Conservation (phyloP, 352 stramenopile species). For the Phytophthora hibernalis region DNA sequence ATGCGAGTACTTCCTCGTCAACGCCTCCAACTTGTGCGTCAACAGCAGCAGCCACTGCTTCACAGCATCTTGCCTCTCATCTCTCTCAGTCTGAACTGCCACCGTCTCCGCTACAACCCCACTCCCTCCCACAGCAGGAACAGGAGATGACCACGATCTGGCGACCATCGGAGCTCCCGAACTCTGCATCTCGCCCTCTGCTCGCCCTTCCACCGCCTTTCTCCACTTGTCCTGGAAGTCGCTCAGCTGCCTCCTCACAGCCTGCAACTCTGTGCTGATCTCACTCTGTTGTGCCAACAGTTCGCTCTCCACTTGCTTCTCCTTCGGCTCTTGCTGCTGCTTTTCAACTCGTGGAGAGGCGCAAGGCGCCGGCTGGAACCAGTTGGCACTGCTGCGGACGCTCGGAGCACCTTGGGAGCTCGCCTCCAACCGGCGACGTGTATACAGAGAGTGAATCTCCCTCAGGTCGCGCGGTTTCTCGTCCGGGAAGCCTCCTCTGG, state of each 20-base stretch:
- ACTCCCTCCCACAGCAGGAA: not conserved
- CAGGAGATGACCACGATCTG: slow-evolving; percentile 31
- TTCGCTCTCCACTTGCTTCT: slow-evolving; percentile 20
- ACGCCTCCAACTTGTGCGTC: slow-evolving; percentile 48
- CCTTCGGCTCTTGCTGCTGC: slow-evolving; percentile 6
- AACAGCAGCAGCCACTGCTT: slow-evolving; percentile 57
- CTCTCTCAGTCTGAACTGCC: slow-evolving; percentile 37
- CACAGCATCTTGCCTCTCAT: slow-evolving; percentile 37
- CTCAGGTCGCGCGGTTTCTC: slow-evolving; percentile 29
- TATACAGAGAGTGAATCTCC: slow-evolving; percentile 44
- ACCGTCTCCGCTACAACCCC: not conserved
- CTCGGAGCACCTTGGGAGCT: slow-evolving; percentile 9
- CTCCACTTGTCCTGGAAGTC: slow-evolving; percentile 60
- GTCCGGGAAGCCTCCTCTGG: slow-evolving; percentile 14
- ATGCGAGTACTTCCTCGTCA: slow-evolving; percentile 48
- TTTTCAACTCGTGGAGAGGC: slow-evolving; percentile 21
- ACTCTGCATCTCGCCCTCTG: slow-evolving; percentile 11
- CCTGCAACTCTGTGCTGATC: slow-evolving; percentile 49
- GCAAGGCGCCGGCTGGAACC: slow-evolving; percentile 27
- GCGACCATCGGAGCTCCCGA: slow-evolving; percentile 21
- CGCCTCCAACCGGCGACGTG: slow-evolving; percentile 36
- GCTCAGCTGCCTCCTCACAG: slow-evolving; percentile 50
- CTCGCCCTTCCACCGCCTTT: slow-evolving; percentile 17
- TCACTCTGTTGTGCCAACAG: slow-evolving; percentile 40
- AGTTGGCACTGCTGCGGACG: slow-evolving; percentile 25